Percentiles rank a stretch among this genome's conserved stretches.
Evolutionary conservation across 1,284 basidiomycete genomes (phyloP).

Genomic region (Porogramme epimiltina): DNA sequence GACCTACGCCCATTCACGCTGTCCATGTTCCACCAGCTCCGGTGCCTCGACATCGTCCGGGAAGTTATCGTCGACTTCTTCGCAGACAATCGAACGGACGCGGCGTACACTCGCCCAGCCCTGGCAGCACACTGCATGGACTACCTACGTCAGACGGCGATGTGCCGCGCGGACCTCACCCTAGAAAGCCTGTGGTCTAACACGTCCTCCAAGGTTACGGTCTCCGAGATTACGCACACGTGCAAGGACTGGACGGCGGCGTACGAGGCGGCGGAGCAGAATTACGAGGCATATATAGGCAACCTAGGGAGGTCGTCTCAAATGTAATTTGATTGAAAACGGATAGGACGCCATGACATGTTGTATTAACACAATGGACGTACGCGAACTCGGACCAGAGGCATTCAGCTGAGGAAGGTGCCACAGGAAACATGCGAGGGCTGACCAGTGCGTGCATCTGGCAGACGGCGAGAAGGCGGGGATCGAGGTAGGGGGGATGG

Average conservation of each 20-base stretch:
- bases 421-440: too few species aligned
- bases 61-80: conserved; percentile 4
- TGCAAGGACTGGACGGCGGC: conserved; percentile 24
- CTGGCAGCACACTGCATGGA: conserved; percentile 17
- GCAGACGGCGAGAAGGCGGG: too few species aligned
- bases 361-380: too few species aligned
- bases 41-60: conserved; percentile 23
- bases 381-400: too few species aligned
- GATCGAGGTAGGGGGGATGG: too few species aligned
- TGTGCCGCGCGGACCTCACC: conserved; percentile 8
- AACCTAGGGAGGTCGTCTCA: not conserved
- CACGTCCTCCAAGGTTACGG: conserved; percentile 1
- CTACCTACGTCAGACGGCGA: conserved; percentile 15
- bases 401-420: too few species aligned
- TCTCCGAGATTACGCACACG: conserved; percentile 8
- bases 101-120: not conserved
- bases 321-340: not conserved
- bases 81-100: not conserved
- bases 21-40: conserved; percentile 23
- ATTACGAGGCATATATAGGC: conserved; percentile 6
- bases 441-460: too few species aligned
- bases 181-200: conserved; percentile 10
- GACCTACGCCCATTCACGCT: conserved; percentile 17
- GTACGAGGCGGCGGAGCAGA: conserved; percentile 18
- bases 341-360: too few species aligned